Evolutionary conservation across 805 yeast species (phyloP), one percentile per base, ranked within the genome.

Genomic region (Tetrapisispora iriomotensis): DNA sequence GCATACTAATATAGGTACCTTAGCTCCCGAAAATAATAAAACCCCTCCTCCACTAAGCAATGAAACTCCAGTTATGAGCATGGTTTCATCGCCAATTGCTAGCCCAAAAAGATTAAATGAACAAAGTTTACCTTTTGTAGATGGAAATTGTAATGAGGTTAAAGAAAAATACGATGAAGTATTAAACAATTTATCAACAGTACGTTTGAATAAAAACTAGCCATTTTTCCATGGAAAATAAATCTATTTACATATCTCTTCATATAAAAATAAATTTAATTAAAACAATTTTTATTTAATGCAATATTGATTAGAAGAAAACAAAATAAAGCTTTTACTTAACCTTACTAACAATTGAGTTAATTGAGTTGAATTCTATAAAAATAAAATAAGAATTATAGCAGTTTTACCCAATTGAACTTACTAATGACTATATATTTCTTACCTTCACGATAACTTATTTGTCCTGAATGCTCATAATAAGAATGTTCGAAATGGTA

Each of bases 101-200:
- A 31, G 34, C 41, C 46, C 18, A 46, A 45, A 18, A 47, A 49
- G 31, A 34, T n/a, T 12, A 12, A 15, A 8, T n/a, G 15, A 20
- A 4, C 31, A 20, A 4, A 34, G 8, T n/a, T 6, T 13, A 10
- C 18, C 18, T n/a, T n/a, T n/a, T 8, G 37, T 29, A 13, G 26
- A 34, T 12, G 29, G 10, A 8, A 30, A 36, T n/a, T 20, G 22
- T 14, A 36, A 49, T 18, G 75, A 70, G 4, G 83, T 81, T n/a
- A 81, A 78, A 54, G 81, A 77, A 49, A 82, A 74, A 10, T 81
- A 80, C 50, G 87, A 81, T 46, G 78, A 77, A 53, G 61, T 81
- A 30, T 64, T 81, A 51, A 78, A 79, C 48, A 79, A 79, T 49
- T 76, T 81, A 20, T 75, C 78, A 22, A 64, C 76, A 36, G 83